Evolutionary conservation across 768 basidiomycete genomes (phyloP).

Genomic region (Lactarius trivialis): DNA sequence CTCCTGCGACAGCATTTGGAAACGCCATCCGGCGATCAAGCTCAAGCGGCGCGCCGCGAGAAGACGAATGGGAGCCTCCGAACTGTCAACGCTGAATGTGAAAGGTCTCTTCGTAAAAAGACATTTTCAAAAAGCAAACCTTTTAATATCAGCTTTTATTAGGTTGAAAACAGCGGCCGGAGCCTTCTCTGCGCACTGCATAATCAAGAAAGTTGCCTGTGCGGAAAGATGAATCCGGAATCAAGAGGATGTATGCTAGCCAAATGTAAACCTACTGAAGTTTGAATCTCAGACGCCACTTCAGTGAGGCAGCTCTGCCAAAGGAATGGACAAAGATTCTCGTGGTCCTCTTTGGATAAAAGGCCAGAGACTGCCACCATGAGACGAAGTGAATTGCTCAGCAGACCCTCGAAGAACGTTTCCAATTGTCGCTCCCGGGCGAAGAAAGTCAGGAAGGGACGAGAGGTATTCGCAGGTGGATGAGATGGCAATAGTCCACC

Average conservation of each 20-base stretch:
- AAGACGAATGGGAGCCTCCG: conserved; percentile 42
- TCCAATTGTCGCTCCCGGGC: conserved; percentile 11
- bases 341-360: conserved; percentile 43
- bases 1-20: conserved; percentile 58
- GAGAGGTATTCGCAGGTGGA: conserved; percentile 21
- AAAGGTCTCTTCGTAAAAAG: neutral
- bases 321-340: conserved; percentile 45
- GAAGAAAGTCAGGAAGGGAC: conserved; percentile 8
- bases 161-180: neutral
- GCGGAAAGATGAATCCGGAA: neutral
- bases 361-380: conserved; percentile 57
- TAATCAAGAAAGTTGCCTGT: conserved; percentile 25
- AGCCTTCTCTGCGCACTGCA: conserved; percentile 27
- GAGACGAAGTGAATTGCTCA: conserved; percentile 42
- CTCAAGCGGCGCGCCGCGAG: conserved; percentile 50
- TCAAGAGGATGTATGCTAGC: neutral
- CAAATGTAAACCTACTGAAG: conserved; percentile 39
- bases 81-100: conserved; percentile 31
- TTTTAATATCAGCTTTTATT: conserved; percentile 14
- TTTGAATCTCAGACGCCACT: conserved; percentile 34
- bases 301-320: conserved; percentile 50
- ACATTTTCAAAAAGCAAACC: conserved; percentile 9
- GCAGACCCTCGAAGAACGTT: conserved; percentile 20
- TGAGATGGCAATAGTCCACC: neutral
- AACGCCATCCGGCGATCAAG: conserved; percentile 58